Base-by-base conservation (phyloP, 768 basidiomycete species). In the Pholiota conissans region DNA sequence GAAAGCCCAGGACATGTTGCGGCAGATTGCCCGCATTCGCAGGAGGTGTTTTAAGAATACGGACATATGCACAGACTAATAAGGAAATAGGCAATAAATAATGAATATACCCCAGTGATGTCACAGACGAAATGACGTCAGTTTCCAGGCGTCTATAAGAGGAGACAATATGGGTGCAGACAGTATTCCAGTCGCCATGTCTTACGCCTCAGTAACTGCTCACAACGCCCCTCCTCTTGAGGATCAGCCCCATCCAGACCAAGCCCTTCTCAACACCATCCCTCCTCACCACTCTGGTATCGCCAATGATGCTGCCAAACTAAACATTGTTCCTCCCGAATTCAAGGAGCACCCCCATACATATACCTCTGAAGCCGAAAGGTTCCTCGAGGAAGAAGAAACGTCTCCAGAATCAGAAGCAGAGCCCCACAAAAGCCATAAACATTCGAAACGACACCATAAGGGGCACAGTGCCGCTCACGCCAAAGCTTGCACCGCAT, bases 1-100 rank as follows among this genome's bases (percentile, higher is more conserved):
- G 93, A 94, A 74, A 83, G 83, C 56, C 79, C 82, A 51, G 93
- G 91, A 7, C 93, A 95, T 69, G 66, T 78, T 34, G 84, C 92
- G 5, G 81, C 80, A 32, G 83, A 93, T 59, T 95, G 93, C 67
- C 91, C 92, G 37, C 85, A 93, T 70, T 92, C 91, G 10, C 72
- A 87, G 70, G 93, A 95, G 73, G 89, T 95, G 56, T 95, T 95
- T 74, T 95, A 73, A 76, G 52, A 34, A 61, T 60, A 60, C 48
- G 52, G 63, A 60, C 57, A 29, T 65, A 61, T 62, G 35, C 50
- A 39, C 50, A 52, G 20, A 34, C 50, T 52, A 53, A 22, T 30
- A 39, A 26, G 30, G 30, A 30, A 54, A 54, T 62, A 49, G 63
- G 59, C 52, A 46, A 53, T 56, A 56, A 48, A 50, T 60, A 63